Evolutionary conservation across 441 rosid genomes (phyloP), one percentile per base, ranked within the genome.

Genomic region (Omphalea diandra): DNA sequence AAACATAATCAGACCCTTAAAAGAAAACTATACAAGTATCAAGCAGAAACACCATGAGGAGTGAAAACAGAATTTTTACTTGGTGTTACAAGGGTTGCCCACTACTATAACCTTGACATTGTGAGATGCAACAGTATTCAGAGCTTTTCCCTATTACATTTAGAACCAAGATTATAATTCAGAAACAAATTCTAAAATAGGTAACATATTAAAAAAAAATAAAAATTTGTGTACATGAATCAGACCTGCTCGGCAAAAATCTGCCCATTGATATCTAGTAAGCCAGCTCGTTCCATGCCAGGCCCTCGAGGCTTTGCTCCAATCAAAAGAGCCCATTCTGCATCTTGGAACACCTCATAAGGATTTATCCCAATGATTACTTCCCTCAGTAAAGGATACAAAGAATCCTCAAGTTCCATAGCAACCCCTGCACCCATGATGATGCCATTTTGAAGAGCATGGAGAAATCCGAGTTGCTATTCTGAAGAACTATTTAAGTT

Each of bases 221-320:
- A 62, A 7, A 32, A 56, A 66, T 24, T n/a, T n/a, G n/a, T n/a
- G n/a, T n/a, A n/a, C n/a, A 57, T 7, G 33, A 70, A 69, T 3
- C 20, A 14, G 26, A 88, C 94, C 91, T 94, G 99, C 69, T 87
- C 94, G 26, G 98, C 94, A 73, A 85, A 94, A 70, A 94, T 94
- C 77, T 94, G 87, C 9, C 99, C 99, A 58, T 94, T 94, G 67
- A 90, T 87, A 68, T 92, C 99, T 73, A 94, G 78, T 77, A 94
- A 85, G 62, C 3, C 89, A 54, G 99, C 97, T 73, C 94, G 90
- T 80, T 92, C 99, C 91, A 94, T 82, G 69, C 99, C 98, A 65
- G 97, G 99, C 11, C 99, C 99, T 77, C 97, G 91, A 35, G 99
- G 99, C 82, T 90, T 94, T 66, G 99, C 99, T 56, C 98, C 99